These are phyloP conservation scores for Neophaeococcomyces aloes DNA, from an alignment of 2,329 filamentous ascomycete genomes.

Conservation along the genomic window DNA sequence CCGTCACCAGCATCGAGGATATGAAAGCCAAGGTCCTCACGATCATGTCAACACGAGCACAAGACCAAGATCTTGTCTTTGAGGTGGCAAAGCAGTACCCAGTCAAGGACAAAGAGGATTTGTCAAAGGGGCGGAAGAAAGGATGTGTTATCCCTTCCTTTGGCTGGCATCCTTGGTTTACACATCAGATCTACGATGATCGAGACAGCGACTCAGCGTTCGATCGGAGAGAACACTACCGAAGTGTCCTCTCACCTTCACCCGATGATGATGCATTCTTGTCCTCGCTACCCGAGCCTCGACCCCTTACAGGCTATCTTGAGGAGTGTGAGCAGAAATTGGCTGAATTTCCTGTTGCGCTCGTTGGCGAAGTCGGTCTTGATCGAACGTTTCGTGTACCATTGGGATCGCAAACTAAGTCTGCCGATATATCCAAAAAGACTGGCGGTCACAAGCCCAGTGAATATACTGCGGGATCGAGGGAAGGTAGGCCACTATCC, in stretches of 20 bases:
- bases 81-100: slow-evolving; percentile 33
- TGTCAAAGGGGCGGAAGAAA: slow-evolving; percentile 10
- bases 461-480: slow-evolving; percentile 46
- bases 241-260: slow-evolving; percentile 40
- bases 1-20: slow-evolving; percentile 41
- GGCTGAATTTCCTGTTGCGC: slow-evolving; percentile 40
- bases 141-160: slow-evolving; percentile 47
- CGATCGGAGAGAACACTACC: slow-evolving; percentile 42
- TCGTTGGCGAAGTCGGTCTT: slow-evolving; percentile 53
- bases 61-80: slow-evolving; percentile 52
- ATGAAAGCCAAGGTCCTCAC: slow-evolving; percentile 52
- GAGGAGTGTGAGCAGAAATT: slow-evolving; percentile 40
- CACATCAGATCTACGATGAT: slow-evolving; percentile 49
- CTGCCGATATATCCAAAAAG: slow-evolving; percentile 27
- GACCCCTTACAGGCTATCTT: slow-evolving; percentile 43
- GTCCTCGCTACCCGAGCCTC: slow-evolving; percentile 42
- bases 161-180: slow-evolving; percentile 61
- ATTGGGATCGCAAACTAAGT: slow-evolving; percentile 33
- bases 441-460: slow-evolving; percentile 25
- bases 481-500: slow-evolving; percentile 49
- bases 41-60: slow-evolving; percentile 51
- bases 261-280: slow-evolving; percentile 41
- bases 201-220: slow-evolving; percentile 11
- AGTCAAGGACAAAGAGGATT: slow-evolving; percentile 3
- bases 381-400: slow-evolving; percentile 54